These are phyloP conservation scores for Sporothrix humicola DNA, from an alignment of 2,329 filamentous ascomycete species.

Conservation along the genomic window DNA sequence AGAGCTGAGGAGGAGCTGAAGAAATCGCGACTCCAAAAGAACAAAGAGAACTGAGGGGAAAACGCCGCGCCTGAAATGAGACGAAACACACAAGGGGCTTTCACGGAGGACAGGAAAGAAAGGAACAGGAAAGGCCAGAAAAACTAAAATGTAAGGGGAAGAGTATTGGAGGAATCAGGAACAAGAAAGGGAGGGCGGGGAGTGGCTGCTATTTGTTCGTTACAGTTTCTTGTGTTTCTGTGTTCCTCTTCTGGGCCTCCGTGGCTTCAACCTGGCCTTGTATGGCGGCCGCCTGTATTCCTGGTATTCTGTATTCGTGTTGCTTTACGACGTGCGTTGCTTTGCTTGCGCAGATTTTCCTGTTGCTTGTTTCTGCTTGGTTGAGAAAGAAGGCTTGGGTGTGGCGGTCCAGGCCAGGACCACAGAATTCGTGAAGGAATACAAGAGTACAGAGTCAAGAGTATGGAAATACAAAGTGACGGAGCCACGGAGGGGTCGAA, in stretches of 20 bases:
- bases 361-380: constrained; percentile 12
- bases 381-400: constrained; percentile 19
- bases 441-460: too few relatives aligned
- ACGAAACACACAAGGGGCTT: constrained; percentile 21
- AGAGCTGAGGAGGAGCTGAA: background rate
- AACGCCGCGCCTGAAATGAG: constrained; percentile 3
- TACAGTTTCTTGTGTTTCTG: background rate
- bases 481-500: constrained; percentile 7
- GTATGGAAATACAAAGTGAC: background rate
- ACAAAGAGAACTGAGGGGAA: background rate
- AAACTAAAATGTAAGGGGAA: too few relatives aligned
- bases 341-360: too few relatives aligned
- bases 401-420: constrained; percentile 14
- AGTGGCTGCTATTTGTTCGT: constrained; percentile 30
- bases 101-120: background rate
- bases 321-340: too few relatives aligned
- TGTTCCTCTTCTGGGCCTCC: background rate
- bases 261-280: background rate
- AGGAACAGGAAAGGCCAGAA: background rate
- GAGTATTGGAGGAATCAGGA: background rate
- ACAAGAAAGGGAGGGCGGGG: constrained; percentile 23
- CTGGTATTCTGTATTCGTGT: too few relatives aligned
- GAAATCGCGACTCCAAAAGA: background rate
- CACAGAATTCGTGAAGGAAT: background rate
- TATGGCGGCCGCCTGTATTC: background rate